Evolutionary conservation across 2,329 filamentous ascomycete genomes (phyloP), one percentile per base, ranked within the genome.

Genomic region (Cryphonectria parasitica): DNA sequence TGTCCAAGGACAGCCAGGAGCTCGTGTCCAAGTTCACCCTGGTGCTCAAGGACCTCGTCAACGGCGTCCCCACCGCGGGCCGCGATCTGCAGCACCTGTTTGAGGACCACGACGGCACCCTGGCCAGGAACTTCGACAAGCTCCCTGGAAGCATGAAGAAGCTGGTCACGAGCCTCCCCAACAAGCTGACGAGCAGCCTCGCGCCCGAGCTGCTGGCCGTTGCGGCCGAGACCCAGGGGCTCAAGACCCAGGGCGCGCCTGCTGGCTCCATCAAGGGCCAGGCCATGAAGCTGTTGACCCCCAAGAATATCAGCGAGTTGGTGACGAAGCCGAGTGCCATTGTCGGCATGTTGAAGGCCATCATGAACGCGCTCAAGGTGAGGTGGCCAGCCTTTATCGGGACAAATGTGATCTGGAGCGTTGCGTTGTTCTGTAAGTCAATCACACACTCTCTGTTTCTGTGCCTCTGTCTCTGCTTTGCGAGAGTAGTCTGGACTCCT

Each of bases 31-130:
- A 91, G 73, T 99, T 99, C 85, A 97, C 94, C 1, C 85, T 94
- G 69, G 91, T 98, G 45, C 92, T 99, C 77, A 96, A 95, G 78
- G 96, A 99, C 79, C 88, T 98, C 22, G 89, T 96, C 76, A 95
- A 94, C 78, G 96, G 96, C 73, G 96, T 94, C 1, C 96, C 96
- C 3, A 98, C 95, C 0, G 96, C 96, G 2, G 97, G 97, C 80
- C 87, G 92, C 77, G 96, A 99, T 79, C 90, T 99, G n/a, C 89
- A 84, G 2, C 76, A 78, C 19, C 85, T 91, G 31, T 80, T 91
- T 60, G 87, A 90, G 71, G 88, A 90, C 77, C 85, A 85, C 72
- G 87, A 91, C 76, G 86, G 87, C 71, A 82, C 85, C n/a, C 82
- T 91, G n/a, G 83, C 84, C 56, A 84, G 84, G 70, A 85, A 85